These are phyloP conservation scores for Orychophragmus violaceus DNA, from an alignment of 345 rosid species.

Conservation along the genomic window DNA sequence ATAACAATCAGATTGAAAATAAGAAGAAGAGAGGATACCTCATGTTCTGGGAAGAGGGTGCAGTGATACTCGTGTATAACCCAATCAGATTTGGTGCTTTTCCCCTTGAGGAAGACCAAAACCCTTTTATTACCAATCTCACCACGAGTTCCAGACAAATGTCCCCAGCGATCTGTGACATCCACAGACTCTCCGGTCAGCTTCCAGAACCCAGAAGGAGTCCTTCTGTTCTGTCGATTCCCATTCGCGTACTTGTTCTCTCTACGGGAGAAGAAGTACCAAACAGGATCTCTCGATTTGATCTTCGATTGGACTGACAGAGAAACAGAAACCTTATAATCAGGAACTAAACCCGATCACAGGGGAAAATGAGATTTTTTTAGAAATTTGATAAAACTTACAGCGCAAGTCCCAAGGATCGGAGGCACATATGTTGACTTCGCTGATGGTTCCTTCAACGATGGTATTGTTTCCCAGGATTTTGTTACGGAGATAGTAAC, in stretches of 20 bases:
- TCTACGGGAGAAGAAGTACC: conserved; percentile 33
- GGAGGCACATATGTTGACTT: conserved; percentile 30
- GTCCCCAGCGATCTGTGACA: conserved; percentile 8
- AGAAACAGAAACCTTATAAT: neutral
- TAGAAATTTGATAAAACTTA: neutral
- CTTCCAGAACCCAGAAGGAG: conserved; percentile 38
- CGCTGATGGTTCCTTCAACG: conserved; percentile 9
- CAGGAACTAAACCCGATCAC: neutral
- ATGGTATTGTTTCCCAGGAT: conserved; percentile 16
- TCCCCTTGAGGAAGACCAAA: conserved; percentile 21
- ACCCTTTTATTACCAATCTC: conserved; percentile 36
- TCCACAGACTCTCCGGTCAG: conserved; percentile 15
- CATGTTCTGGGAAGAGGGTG: neutral
- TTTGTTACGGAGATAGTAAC: conserved; percentile 31
- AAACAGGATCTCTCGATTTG: conserved; percentile 21
- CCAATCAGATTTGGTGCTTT: conserved; percentile 20
- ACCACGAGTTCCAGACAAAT: neutral
- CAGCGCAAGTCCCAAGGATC: conserved; percentile 55
- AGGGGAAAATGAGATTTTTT: no score
- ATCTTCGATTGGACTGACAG: conserved; percentile 15
- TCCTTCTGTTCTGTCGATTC: conserved; percentile 27
- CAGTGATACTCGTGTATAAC: conserved; percentile 21
- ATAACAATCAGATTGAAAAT: no score
- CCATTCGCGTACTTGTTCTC: conserved; percentile 16
- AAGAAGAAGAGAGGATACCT: neutral